phyloP scores from a whole-genome alignment of 2,329 filamentous ascomycete genomes.

The Davidsoniella australis region DNA sequence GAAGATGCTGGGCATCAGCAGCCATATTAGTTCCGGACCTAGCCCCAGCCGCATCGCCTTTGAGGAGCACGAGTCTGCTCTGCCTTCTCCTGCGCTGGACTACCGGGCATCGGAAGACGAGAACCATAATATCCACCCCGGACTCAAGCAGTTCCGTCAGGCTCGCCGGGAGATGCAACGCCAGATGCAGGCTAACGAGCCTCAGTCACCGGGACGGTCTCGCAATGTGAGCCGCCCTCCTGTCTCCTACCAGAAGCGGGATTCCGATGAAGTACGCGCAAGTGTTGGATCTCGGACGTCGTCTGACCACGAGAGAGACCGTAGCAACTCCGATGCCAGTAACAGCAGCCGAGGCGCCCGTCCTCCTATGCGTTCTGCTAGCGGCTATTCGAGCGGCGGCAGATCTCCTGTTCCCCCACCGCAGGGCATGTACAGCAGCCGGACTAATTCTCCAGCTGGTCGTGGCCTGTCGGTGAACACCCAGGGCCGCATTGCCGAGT shows the following conservation, averaged over 20 bases:
- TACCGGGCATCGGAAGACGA: conserved; percentile 22
- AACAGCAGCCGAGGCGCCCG: conserved; percentile 22
- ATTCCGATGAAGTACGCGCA: conserved; percentile 16
- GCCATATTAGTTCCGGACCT: conserved; percentile 24
- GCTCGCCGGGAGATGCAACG: conserved; percentile 39
- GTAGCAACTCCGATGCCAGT: conserved; percentile 39
- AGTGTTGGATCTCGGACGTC: conserved; percentile 16
- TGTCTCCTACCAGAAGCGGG: conserved; percentile 23
- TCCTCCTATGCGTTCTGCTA: conserved; percentile 5
- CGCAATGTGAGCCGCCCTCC: conserved; percentile 29
- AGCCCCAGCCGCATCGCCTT: conserved; percentile 19
- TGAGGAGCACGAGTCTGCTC: conserved; percentile 15
- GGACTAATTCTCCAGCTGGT: conserved; percentile 6
- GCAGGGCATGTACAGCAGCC: conserved; percentile 10
- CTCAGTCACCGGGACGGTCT: conserved; percentile 30
- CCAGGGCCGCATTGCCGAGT: conserved; percentile 15
- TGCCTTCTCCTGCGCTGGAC: conserved; percentile 12
- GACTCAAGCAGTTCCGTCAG: conserved; percentile 39
- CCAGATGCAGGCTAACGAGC: conserved; percentile 27
- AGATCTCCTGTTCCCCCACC: conserved; percentile 1
- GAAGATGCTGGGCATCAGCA: conserved; percentile 41
- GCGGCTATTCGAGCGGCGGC: conserved; percentile 1
- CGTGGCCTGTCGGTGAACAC: conserved; percentile 1
- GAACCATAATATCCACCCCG: conserved; percentile 27
- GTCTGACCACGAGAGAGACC: conserved; percentile 27